Base-by-base conservation (phyloP, 225 moss, liverwort and hornwort species). In the Bryum argenteum region DNA sequence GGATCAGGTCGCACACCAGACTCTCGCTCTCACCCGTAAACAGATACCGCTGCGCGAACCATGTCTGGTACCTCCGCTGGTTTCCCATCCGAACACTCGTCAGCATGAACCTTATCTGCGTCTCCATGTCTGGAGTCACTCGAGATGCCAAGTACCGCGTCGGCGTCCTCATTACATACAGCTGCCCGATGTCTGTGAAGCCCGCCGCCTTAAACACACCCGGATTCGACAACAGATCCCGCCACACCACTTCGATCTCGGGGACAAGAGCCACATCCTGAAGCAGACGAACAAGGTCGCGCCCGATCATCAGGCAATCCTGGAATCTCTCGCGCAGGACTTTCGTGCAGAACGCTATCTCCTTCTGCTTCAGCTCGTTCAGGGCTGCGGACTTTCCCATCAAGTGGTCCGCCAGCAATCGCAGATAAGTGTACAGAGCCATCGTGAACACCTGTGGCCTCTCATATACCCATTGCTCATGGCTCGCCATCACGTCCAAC, bases 91-190 rank as follows among this genome's bases (percentile, higher is more conserved):
- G 88, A 16, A 98, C 88, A 72, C 89, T 89, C 6, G 94, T 98
- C 5, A 98, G 91, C 94, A 98, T 98, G 64, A 98, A 98, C 75
- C 87, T 88, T 64, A 98, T 91, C 68, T 94, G 94, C 23, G 67
- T 87, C 74, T 98, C 98, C 98, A 98, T 98, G 3, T 94, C 98
- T 40, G 98, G 98, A 39, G 98, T 98, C 17, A 98, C 82, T 75
- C 98, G 76, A 43, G 98, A 98, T 16, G 89, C 85, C 83, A 98
- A 74, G 72, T 94, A 98, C 40, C 98, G 89, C 9, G 82, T 89
- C 19, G 98, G 98, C 14, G 98, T 98, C 42, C 98, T 89, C 21
- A 88, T 79, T 16, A 84, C 88, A 76, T 93, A 94, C 70, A 98
- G 72, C 78, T 98, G 92, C 1, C 95, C 89, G 48, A 98, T 94